Percentiles rank a stretch among this genome's conserved stretches.
Conservation (phyloP, 306 rosid genomes). For the Prunus salicina region DNA sequence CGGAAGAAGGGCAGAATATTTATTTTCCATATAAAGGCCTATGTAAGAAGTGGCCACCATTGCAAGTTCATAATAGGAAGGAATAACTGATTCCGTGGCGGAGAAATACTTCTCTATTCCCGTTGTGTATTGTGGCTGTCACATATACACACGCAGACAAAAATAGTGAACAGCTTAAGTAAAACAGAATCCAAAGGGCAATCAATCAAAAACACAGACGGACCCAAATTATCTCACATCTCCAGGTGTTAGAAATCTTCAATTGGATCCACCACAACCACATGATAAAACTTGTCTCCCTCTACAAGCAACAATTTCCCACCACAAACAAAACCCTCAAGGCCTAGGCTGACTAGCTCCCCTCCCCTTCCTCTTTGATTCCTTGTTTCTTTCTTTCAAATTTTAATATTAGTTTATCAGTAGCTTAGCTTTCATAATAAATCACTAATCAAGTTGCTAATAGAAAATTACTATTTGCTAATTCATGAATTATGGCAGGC, state of each 20-base stretch:
- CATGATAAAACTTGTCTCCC: constrained; percentile 19
- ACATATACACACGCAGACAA: too few relatives aligned
- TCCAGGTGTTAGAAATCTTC: constrained; percentile 15
- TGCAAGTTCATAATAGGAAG: too few relatives aligned
- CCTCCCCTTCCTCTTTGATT: constrained; percentile 18
- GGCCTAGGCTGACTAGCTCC: background rate
- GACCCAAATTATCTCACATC: constrained; percentile 20
- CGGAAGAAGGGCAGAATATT: too few relatives aligned
- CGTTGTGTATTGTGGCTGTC: too few relatives aligned
- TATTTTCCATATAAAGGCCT: too few relatives aligned
- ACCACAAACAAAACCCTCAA: constrained; percentile 21
- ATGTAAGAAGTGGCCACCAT: too few relatives aligned
- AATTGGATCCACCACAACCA: constrained; percentile 29
- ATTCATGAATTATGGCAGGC: constrained; percentile 32
- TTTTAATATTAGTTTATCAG: constrained; percentile 1
- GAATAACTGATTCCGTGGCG: too few relatives aligned
- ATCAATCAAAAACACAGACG: background rate
- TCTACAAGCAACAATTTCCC: constrained; percentile 25
- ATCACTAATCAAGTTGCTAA: constrained; percentile 29
- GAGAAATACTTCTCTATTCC: too few relatives aligned
- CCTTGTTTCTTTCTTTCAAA: constrained; percentile 7
- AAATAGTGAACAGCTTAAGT: constrained; percentile 24
- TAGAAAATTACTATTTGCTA: constrained; percentile 20
- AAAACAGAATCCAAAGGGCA: constrained; percentile 40
- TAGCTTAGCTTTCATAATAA: constrained; percentile 21